These are phyloP conservation scores for Catunica adiposa DNA, from an alignment of 2,329 filamentous ascomycete species.

Conservation along the genomic window DNA sequence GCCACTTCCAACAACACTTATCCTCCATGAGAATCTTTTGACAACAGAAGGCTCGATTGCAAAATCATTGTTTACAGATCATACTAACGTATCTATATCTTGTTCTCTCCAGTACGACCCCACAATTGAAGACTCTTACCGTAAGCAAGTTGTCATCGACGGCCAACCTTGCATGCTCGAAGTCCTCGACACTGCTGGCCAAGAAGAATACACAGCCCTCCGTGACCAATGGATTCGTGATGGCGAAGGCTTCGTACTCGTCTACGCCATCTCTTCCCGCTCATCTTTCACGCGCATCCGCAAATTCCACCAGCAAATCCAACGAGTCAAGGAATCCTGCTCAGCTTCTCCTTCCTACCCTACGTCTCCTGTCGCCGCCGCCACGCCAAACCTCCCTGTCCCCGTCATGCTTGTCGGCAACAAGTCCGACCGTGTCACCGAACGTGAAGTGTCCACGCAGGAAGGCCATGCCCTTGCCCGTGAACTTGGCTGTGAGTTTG, in stretches of 20 bases:
- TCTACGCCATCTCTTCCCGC: conserved; percentile 96
- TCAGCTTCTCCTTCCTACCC: conserved; percentile 61
- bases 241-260: conserved; percentile 90
- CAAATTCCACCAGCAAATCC: conserved; percentile 91
- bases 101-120: conserved; percentile 51
- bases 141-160: conserved; percentile 86
- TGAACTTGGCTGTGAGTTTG: conserved; percentile 87
- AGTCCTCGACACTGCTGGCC: conserved; percentile 89
- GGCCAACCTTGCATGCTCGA: conserved; percentile 93
- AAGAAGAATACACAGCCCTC: conserved; percentile 95
- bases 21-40: too few species aligned
- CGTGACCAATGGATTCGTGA: conserved; percentile 98
- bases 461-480: conserved; percentile 84
- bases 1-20: too few species aligned
- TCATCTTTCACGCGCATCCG: conserved; percentile 91
- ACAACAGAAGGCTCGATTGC: background rate
- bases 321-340: conserved; percentile 86
- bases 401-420: conserved; percentile 98
- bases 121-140: conserved; percentile 76
- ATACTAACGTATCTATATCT: conserved; percentile 1
- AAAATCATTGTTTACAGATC: background rate
- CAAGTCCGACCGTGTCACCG: conserved; percentile 92
- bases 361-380: conserved; percentile 51
- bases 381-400: conserved; percentile 48
- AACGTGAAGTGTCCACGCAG: conserved; percentile 90